phyloP scores from a whole-genome alignment of 139 green algal genomes.

The Dunaliella primolecta region DNA sequence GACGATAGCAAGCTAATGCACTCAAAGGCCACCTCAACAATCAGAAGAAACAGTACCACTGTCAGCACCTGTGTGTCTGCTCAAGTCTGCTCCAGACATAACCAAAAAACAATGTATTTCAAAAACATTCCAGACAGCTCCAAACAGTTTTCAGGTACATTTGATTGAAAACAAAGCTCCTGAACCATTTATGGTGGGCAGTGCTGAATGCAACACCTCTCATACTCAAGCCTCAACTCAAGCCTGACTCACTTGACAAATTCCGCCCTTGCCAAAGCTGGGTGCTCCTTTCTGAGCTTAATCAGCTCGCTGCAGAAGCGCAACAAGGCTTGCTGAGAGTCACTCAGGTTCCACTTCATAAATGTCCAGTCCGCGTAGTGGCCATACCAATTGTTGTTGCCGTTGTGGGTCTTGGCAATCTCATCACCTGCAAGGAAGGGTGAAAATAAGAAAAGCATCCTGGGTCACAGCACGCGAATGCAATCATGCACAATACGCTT shows the following conservation, averaged over 20 bases:
- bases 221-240: background rate
- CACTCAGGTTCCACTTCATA: slow-evolving; percentile 70
- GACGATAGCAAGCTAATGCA: background rate
- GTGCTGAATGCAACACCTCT: background rate
- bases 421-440: slow-evolving; percentile 76
- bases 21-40: too few species aligned
- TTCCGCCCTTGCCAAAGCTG: slow-evolving; percentile 69
- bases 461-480: too few species aligned
- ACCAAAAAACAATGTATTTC: too few species aligned
- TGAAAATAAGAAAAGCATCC: background rate
- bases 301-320: slow-evolving; percentile 72
- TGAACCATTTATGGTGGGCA: background rate
- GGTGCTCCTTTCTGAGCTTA: slow-evolving; percentile 75
- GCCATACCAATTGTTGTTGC: slow-evolving; percentile 99
- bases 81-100: too few species aligned
- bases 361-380: slow-evolving; percentile 85
- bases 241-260: slow-evolving; percentile 81
- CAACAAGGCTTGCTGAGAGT: slow-evolving; percentile 31
- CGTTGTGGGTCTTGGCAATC: slow-evolving; percentile 69
- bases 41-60: too few species aligned
- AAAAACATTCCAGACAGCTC: too few species aligned
- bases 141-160: too few species aligned
- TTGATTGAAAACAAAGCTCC: too few species aligned
- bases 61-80: too few species aligned
- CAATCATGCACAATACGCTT: too few species aligned